Evolutionary conservation across 129 eudicot species (phyloP).

Genomic region (Sambucus nigra): DNA sequence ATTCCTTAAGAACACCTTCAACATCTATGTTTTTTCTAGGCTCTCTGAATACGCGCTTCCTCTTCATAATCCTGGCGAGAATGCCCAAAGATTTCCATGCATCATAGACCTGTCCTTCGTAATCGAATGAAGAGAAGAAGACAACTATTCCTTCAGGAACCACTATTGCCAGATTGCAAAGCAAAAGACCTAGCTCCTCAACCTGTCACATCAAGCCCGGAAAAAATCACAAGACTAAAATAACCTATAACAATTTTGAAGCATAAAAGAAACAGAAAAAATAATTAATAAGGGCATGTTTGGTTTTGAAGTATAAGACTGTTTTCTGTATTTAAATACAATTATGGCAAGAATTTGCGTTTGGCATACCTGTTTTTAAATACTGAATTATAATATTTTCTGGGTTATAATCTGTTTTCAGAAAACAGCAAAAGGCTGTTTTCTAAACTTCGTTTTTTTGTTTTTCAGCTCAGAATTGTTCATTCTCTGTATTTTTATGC

Average conservation of each 20-base stretch:
- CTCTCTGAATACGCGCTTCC: constrained; percentile 72
- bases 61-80: constrained; percentile 61
- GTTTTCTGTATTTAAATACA: no score
- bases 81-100: constrained; percentile 77
- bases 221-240: background rate
- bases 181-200: constrained; percentile 78
- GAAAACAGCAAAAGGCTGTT: no score
- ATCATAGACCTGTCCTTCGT: constrained; percentile 57
- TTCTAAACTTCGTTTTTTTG: no score
- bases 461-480: no score
- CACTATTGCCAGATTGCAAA: constrained; percentile 55
- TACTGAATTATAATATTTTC: no score
- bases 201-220: constrained; percentile 42
- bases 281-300: background rate
- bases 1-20: constrained; percentile 63
- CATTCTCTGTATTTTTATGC: no score
- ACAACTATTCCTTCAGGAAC: constrained; percentile 84
- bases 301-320: no score
- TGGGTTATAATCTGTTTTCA: no score
- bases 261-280: background rate
- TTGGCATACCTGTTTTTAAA: no score
- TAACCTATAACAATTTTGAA: background rate
- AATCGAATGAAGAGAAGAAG: constrained; percentile 89
- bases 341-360: no score
- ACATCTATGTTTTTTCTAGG: constrained; percentile 77